These are phyloP conservation scores for Botrytis tulipae DNA, from an alignment of 2,329 filamentous ascomycete species.

Conservation along the genomic window DNA sequence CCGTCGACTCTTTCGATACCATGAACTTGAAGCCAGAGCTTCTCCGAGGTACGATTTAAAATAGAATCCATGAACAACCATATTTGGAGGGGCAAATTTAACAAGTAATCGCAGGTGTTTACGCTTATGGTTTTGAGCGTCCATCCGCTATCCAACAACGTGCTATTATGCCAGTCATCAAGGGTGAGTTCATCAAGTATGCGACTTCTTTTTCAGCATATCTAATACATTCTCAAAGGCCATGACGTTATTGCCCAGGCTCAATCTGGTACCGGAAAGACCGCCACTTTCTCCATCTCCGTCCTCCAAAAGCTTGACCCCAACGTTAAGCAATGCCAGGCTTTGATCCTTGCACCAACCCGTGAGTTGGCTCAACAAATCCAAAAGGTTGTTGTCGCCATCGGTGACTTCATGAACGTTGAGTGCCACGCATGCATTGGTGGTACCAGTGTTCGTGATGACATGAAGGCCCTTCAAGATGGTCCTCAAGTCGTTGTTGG, in stretches of 20 bases:
- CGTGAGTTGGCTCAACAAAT: slow-evolving; percentile 99
- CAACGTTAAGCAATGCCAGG: slow-evolving; percentile 94
- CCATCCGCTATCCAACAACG: slow-evolving; percentile 99
- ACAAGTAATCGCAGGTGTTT: slow-evolving; percentile 61
- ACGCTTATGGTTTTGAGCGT: slow-evolving; percentile 99
- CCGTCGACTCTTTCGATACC: slow-evolving; percentile 97
- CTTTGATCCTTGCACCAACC: slow-evolving; percentile 94
- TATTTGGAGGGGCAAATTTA: slow-evolving; percentile 25
- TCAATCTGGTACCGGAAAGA: slow-evolving; percentile 99
- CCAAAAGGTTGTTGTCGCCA: slow-evolving; percentile 97
- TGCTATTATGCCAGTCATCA: slow-evolving; percentile 99
- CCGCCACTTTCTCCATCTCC: slow-evolving; percentile 98
- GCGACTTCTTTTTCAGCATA: slow-evolving; percentile 16
- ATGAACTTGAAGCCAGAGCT: slow-evolving; percentile 98
- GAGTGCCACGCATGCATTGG: slow-evolving; percentile 99
- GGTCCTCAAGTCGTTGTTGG: slow-evolving; percentile 97
- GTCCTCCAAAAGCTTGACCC: slow-evolving; percentile 98
- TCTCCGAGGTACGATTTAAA: slow-evolving; percentile 71
- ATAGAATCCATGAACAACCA: slow-evolving; percentile 13
- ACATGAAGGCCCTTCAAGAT: slow-evolving; percentile 96
- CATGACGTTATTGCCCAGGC: slow-evolving; percentile 99
- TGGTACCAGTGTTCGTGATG: slow-evolving; percentile 95
- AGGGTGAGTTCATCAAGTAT: slow-evolving; percentile 62
- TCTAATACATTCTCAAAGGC: slow-evolving; percentile 50
- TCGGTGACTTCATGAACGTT: slow-evolving; percentile 99